These are phyloP conservation scores for Fusarium luffae DNA, from an alignment of 2,329 filamentous ascomycete species.

Conservation along the genomic window DNA sequence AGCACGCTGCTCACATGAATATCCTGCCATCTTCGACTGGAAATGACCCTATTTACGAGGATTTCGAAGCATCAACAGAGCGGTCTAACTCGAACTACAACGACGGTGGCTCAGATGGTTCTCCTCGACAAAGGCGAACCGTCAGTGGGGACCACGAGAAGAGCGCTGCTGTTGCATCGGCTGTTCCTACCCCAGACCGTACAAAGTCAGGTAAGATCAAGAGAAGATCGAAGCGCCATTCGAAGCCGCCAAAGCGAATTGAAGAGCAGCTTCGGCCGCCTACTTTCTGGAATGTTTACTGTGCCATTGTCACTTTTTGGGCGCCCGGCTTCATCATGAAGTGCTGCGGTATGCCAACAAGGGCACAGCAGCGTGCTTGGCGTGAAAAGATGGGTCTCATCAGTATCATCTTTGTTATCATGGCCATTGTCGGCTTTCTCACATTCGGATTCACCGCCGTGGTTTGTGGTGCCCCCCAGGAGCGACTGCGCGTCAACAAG, in stretches of 20 bases:
- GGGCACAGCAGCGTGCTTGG: slow-evolving; percentile 92
- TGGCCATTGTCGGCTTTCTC: slow-evolving; percentile 89
- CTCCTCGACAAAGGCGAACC: slow-evolving; percentile 53
- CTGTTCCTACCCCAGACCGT: slow-evolving; percentile 52
- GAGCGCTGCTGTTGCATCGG: slow-evolving; percentile 42
- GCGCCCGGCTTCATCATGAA: slow-evolving; percentile 84
- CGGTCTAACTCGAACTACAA: slow-evolving; percentile 60
- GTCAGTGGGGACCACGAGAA: slow-evolving; percentile 51
- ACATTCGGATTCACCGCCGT: slow-evolving; percentile 95
- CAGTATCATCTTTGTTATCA: slow-evolving; percentile 90
- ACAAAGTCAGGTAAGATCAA: slow-evolving; percentile 71
- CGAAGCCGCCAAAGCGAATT: slow-evolving; percentile 61
- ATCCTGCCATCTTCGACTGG: slow-evolving; percentile 91
- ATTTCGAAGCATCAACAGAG: slow-evolving; percentile 73
- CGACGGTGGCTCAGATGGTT: slow-evolving; percentile 59
- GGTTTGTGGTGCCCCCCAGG: slow-evolving; percentile 80
- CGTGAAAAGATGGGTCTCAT: slow-evolving; percentile 97
- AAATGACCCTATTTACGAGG: slow-evolving; percentile 87
- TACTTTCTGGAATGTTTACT: slow-evolving; percentile 95
- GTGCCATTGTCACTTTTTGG: slow-evolving; percentile 94
- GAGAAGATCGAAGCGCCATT: slow-evolving; percentile 61
- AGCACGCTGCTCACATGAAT: slow-evolving; percentile 93
- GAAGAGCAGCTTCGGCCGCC: slow-evolving; percentile 79
- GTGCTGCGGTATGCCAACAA: slow-evolving; percentile 86
- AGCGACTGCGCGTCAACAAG: slow-evolving; percentile 83